Evolutionary conservation across 192 early-diverging fungal species (phyloP).

Genomic region (Coemansia sp.): DNA sequence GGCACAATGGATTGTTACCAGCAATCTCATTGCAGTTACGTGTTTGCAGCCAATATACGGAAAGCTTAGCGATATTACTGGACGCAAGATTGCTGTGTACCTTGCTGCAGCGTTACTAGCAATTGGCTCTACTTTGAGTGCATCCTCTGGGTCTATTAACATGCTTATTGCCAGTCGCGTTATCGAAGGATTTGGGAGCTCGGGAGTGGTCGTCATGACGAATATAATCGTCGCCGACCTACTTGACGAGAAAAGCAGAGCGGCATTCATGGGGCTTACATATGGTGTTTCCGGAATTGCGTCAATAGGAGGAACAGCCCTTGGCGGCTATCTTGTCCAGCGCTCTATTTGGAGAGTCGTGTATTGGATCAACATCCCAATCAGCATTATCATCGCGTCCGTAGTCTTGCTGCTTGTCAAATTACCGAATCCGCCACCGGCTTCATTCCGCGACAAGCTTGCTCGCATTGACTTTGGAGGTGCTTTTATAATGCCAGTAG

Average conservation of each 20-base stretch:
- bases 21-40: conserved; percentile 68
- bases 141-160: conserved; percentile 59
- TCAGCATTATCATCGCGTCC: conserved; percentile 43
- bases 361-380: conserved; percentile 65
- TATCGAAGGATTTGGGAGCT: conserved; percentile 70
- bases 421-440: conserved; percentile 30
- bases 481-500: conserved; percentile 54
- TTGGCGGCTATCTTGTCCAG: conserved; percentile 64
- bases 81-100: conserved; percentile 57
- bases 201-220: conserved; percentile 63
- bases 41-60: conserved; percentile 80
- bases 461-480: conserved; percentile 70
- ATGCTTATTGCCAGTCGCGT: conserved; percentile 71
- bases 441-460: conserved; percentile 53
- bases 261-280: conserved; percentile 60
- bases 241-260: conserved; percentile 59
- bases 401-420: conserved; percentile 47
- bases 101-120: conserved; percentile 56
- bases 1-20: conserved; percentile 79
- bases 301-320: conserved; percentile 60
- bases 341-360: conserved; percentile 49
- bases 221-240: conserved; percentile 72
- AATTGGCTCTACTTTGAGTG: conserved; percentile 58
- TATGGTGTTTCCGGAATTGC: conserved; percentile 60
- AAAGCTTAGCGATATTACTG: conserved; percentile 82